These are phyloP conservation scores for Rhododendron ovatum DNA, from an alignment of 148 eudicot genomes.

Conservation along the genomic window DNA sequence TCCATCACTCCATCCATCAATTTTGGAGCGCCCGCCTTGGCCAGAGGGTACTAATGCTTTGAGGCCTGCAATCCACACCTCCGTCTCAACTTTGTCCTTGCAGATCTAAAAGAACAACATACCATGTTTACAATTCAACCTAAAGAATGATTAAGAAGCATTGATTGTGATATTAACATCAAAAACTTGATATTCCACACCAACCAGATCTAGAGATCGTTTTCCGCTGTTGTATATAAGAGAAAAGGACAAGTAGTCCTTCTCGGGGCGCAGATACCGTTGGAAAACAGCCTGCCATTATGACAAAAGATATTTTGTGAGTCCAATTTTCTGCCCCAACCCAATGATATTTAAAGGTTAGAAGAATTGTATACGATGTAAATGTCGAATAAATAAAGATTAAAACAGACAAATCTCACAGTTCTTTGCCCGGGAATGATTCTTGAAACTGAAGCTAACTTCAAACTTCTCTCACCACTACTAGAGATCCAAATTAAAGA, in stretches of 20 bases:
- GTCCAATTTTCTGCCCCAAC: not conserved
- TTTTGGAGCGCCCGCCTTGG: conserved; percentile 89
- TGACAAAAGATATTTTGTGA: not conserved
- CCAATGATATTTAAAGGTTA: not conserved
- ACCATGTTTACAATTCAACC: not conserved
- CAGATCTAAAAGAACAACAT: conserved; percentile 58
- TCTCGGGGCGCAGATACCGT: conserved; percentile 80
- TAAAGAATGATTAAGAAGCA: not conserved
- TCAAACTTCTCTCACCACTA: conserved; percentile 71
- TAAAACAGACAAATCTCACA: conserved; percentile 42
- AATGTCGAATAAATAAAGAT: not conserved
- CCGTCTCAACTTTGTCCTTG: conserved; percentile 95
- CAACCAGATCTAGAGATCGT: conserved; percentile 90
- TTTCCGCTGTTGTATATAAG: conserved; percentile 82
- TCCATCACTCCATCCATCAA: conserved; percentile 94
- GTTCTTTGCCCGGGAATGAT: conserved; percentile 95
- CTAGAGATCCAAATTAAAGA: conserved; percentile 82
- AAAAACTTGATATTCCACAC: conserved; percentile 21
- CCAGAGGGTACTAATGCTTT: conserved; percentile 69
- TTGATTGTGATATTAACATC: not conserved
- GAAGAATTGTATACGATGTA: not conserved
- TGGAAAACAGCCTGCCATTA: conserved; percentile 73
- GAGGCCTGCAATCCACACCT: conserved; percentile 95
- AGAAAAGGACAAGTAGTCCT: conserved; percentile 91
- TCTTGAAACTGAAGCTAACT: conserved; percentile 72